These are phyloP conservation scores for Phytophthora kernoviae DNA, from an alignment of 352 stramenopile species.

Conservation along the genomic window DNA sequence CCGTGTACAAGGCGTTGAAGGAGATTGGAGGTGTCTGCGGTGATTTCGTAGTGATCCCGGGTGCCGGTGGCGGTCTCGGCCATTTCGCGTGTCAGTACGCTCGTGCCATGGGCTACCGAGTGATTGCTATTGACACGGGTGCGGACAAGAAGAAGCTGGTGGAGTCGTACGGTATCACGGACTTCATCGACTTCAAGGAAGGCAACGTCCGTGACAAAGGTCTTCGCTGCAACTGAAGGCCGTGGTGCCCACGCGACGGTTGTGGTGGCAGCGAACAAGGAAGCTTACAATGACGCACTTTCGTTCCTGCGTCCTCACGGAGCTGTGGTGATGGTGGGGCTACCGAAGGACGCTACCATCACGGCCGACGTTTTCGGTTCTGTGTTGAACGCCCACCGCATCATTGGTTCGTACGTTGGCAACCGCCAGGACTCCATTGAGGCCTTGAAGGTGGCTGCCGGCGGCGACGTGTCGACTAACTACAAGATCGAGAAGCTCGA, in stretches of 20 bases:
- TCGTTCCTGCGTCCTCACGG: slow-evolving; percentile 67
- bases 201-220: slow-evolving; percentile 42
- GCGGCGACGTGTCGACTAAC: slow-evolving; percentile 42
- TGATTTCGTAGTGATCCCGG: slow-evolving; percentile 57
- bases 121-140: slow-evolving; percentile 72
- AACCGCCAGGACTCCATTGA: slow-evolving; percentile 63
- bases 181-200: slow-evolving; percentile 73
- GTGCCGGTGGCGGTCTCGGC: slow-evolving; percentile 70
- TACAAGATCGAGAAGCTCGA: slow-evolving; percentile 34
- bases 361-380: slow-evolving; percentile 26
- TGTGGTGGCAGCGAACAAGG: slow-evolving; percentile 66
- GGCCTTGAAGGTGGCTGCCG: slow-evolving; percentile 45
- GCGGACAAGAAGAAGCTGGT: slow-evolving; percentile 65
- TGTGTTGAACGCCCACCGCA: slow-evolving; percentile 38
- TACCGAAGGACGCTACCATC: slow-evolving; percentile 50
- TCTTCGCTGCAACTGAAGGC: slow-evolving; percentile 41
- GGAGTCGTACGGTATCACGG: slow-evolving; percentile 60
- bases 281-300: slow-evolving; percentile 54
- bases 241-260: slow-evolving; percentile 66
- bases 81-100: slow-evolving; percentile 83
- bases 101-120: slow-evolving; percentile 60
- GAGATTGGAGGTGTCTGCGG: slow-evolving; percentile 45
- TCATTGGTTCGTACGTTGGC: slow-evolving; percentile 57
- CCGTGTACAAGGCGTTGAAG: slow-evolving; percentile 77
- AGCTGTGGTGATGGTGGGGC: slow-evolving; percentile 64